These are phyloP conservation scores for Saitozyma podzolica DNA, from an alignment of 768 basidiomycete genomes.

Conservation along the genomic window DNA sequence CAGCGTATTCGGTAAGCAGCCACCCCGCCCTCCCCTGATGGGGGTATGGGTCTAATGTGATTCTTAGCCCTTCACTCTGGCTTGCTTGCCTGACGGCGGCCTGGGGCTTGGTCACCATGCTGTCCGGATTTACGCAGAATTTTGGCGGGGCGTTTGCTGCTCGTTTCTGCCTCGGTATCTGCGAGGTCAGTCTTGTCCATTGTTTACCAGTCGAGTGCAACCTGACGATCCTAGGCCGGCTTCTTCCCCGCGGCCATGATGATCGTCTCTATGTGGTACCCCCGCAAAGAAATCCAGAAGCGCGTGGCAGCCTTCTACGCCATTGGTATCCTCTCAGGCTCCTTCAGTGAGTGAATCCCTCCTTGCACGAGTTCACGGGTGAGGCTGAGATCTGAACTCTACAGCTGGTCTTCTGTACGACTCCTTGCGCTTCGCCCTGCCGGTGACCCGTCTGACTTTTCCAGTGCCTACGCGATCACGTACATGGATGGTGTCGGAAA, in stretches of 20 bases:
- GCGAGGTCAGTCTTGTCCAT: background rate
- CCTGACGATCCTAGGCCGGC: slow-evolving; percentile 10
- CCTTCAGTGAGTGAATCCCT: slow-evolving; percentile 8
- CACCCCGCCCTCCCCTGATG: too few relatives aligned
- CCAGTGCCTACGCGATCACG: slow-evolving; percentile 11
- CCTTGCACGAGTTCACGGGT: too few relatives aligned
- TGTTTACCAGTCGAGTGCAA: background rate
- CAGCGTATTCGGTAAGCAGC: too few relatives aligned
- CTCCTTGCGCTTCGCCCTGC: too few relatives aligned
- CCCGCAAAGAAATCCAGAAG: slow-evolving; percentile 5
- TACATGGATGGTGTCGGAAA: slow-evolving; percentile 15
- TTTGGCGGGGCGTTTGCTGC: slow-evolving; percentile 12
- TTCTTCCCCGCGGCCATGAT: slow-evolving; percentile 24
- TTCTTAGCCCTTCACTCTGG: slow-evolving; percentile 9
- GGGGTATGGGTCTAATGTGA: background rate
- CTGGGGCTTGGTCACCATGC: slow-evolving; percentile 11
- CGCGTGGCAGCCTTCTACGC: slow-evolving; percentile 13
- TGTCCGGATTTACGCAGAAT: slow-evolving; percentile 11
- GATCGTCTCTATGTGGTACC: slow-evolving; percentile 18
- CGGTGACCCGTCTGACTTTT: too few relatives aligned
- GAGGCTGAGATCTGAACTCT: too few relatives aligned
- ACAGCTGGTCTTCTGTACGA: too few relatives aligned
- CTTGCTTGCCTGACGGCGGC: slow-evolving; percentile 1
- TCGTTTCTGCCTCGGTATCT: slow-evolving; percentile 6
- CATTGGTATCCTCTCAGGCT: slow-evolving; percentile 1